A percentile compares a stretch with the other conserved stretches of the same genome.
phyloP scores from a whole-genome alignment of 495 filamentous ascomycete genomes.

The Penicillium nucicola region DNA sequence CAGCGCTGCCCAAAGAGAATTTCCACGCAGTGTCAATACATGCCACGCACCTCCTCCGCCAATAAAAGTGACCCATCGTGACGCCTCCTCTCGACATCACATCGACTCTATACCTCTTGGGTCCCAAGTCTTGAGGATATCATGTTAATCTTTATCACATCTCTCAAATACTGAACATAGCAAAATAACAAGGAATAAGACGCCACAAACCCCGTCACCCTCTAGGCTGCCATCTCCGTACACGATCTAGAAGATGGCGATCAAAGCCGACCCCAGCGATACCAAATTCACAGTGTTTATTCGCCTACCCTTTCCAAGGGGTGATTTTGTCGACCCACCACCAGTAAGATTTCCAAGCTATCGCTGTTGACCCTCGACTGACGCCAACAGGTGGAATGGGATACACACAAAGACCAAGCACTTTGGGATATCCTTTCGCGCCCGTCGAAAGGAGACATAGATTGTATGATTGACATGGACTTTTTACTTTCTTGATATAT shows the following conservation, averaged over 20 bases:
- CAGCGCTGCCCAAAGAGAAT: background rate
- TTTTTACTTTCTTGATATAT: background rate
- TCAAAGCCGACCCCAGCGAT: conserved; percentile 15
- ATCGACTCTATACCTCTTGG: background rate
- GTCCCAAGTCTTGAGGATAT: background rate
- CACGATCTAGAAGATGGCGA: conserved; percentile 12
- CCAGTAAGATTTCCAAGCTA: conserved; percentile 51
- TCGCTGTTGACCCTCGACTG: background rate
- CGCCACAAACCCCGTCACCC: background rate
- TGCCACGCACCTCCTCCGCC: conserved; percentile 14
- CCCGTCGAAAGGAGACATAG: conserved; percentile 65
- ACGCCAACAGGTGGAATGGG: conserved; percentile 60
- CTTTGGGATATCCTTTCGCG: conserved; percentile 89
- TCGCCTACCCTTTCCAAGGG: conserved; percentile 80
- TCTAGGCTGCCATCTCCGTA: background rate
- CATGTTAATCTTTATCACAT: background rate
- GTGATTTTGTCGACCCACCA: conserved; percentile 86
- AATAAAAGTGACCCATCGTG: conserved; percentile 13
- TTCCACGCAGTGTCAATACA: background rate
- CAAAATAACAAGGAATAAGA: no score
- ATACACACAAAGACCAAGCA: conserved; percentile 75
- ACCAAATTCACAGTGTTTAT: conserved; percentile 73
- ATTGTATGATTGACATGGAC: no score
- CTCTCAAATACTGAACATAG: no score
- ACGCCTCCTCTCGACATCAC: conserved; percentile 10